A percentile compares a stretch with the other conserved stretches of the same genome.
These are phyloP conservation scores for Firmiana major DNA, from an alignment of 345 rosid genomes.

Conservation along the genomic window DNA sequence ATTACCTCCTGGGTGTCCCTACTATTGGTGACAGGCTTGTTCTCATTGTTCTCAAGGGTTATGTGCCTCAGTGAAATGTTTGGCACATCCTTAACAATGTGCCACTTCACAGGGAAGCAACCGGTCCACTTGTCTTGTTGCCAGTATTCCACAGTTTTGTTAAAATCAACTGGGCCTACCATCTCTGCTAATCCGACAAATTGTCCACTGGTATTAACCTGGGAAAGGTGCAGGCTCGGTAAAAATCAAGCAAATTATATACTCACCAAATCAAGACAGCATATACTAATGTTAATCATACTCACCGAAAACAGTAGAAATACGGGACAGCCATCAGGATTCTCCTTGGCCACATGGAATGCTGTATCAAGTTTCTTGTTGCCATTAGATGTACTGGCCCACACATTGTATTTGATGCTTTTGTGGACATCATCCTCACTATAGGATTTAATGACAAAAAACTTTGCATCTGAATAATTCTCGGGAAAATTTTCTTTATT, in stretches of 20 bases:
- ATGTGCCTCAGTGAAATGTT: conserved; percentile 64
- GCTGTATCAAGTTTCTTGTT: conserved; percentile 77
- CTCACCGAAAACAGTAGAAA: conserved; percentile 78
- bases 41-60: conserved; percentile 60
- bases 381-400: conserved; percentile 78
- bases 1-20: conserved; percentile 84
- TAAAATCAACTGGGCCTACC: conserved; percentile 67
- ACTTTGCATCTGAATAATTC: conserved; percentile 49
- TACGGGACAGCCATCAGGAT: conserved; percentile 49
- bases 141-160: conserved; percentile 67
- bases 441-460: conserved; percentile 74
- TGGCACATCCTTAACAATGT: conserved; percentile 73
- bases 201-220: conserved; percentile 89
- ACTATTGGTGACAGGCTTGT: conserved; percentile 81
- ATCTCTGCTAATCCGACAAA: conserved; percentile 86
- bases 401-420: conserved; percentile 66
- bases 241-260: not conserved
- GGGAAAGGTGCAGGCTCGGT: conserved; percentile 21
- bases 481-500: conserved; percentile 52
- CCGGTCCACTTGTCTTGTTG: conserved; percentile 88
- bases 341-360: conserved; percentile 49
- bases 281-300: conserved; percentile 8
- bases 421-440: conserved; percentile 88
- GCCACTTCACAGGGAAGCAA: conserved; percentile 81
- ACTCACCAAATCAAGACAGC: not conserved